A percentile compares a stretch with the other conserved stretches of the same genome.
Evolutionary conservation across 2,329 filamentous ascomycete genomes (phyloP).

Genomic region (Cytospora mali): DNA sequence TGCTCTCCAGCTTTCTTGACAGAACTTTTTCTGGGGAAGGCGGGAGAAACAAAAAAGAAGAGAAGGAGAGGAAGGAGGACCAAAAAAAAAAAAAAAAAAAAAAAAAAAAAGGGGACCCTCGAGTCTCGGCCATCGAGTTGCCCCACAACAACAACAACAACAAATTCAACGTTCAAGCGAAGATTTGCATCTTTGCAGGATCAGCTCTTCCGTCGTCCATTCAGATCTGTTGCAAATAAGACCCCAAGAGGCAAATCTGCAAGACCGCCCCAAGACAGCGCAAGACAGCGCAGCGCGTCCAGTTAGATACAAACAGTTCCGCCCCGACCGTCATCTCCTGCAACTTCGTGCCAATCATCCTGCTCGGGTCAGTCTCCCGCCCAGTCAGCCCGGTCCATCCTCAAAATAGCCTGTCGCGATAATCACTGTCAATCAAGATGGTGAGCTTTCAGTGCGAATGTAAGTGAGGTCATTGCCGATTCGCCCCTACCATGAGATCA

Average conservation of each 20-base stretch:
- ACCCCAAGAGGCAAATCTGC: constrained; percentile 18
- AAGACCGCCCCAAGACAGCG: constrained; percentile 10
- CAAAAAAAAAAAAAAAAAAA: neutral
- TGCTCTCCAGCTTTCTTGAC: no score
- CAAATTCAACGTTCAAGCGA: neutral
- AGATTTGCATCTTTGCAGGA: constrained; percentile 1
- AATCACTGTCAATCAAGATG: constrained; percentile 20
- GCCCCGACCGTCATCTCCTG: constrained; percentile 26
- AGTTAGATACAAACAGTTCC: constrained; percentile 23
- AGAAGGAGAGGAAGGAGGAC: neutral
- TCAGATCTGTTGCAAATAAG: constrained; percentile 15
- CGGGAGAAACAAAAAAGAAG: neutral
- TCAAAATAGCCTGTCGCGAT: constrained; percentile 18
- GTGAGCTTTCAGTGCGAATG: constrained; percentile 29
- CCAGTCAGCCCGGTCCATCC: constrained; percentile 10
- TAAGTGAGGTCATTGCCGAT: constrained; percentile 17
- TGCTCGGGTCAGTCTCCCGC: no score
- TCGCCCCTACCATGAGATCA: constrained; percentile 22
- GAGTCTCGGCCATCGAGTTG: neutral
- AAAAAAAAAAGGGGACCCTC: neutral
- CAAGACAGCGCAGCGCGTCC: constrained; percentile 22
- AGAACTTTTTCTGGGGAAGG: constrained; percentile 6
- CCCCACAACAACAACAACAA: no score
- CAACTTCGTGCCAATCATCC: constrained; percentile 26
- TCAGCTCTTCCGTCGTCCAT: constrained; percentile 15